phyloP scores from a whole-genome alignment of 257 asterid species.

The Solanum habrochaites region DNA sequence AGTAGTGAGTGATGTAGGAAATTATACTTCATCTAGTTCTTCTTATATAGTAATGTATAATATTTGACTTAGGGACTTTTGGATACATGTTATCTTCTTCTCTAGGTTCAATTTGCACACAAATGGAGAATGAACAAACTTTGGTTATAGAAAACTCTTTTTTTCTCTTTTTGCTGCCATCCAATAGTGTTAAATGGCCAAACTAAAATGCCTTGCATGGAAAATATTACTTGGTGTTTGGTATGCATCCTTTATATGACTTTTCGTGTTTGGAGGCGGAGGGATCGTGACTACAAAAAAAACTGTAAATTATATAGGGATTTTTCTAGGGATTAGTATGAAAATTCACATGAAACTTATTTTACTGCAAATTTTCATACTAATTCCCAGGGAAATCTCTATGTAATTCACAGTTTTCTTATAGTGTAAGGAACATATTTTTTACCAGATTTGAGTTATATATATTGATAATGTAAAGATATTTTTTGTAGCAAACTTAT shows the following conservation, averaged over 20 bases:
- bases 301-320: too few relatives aligned
- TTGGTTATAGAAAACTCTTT: neutral
- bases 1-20: neutral
- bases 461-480: neutral
- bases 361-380: too few relatives aligned
- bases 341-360: too few relatives aligned
- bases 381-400: too few relatives aligned
- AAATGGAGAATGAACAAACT: constrained; percentile 1
- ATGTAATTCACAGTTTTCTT: too few relatives aligned
- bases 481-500: neutral
- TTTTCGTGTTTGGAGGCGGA: neutral
- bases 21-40: neutral
- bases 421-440: too few relatives aligned
- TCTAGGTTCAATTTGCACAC: neutral
- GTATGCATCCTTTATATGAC: neutral
- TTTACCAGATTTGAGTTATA: too few relatives aligned
- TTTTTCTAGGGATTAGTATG: too few relatives aligned
- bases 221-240: neutral
- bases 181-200: neutral
- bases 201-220: neutral
- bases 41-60: neutral
- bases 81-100: neutral
- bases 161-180: neutral
- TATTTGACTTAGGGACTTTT: neutral
- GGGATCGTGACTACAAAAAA: neutral